Evolutionary conservation across 768 basidiomycete species (phyloP), one percentile per base, ranked within the genome.

Genomic region (Lepiota subincarnata): DNA sequence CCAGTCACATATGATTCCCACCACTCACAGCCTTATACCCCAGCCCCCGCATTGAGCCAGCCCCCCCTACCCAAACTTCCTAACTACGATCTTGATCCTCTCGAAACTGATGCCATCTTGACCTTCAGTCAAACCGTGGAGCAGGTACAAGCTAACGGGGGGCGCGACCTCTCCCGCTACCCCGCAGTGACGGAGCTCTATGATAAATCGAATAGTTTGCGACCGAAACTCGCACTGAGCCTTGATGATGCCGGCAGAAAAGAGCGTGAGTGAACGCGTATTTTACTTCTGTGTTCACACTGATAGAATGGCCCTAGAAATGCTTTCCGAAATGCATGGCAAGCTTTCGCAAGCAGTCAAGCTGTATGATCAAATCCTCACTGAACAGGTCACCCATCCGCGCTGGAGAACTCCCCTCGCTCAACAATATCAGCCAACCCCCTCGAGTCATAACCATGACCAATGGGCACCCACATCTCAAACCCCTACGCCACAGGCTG

Each of bases 51-150:
- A 54, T 31, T 31, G 31, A 31, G 31, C 31, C 60, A 75, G 61
- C 71, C 81, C 63, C 39, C 73, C 12, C 66, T 74, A 8, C 79
- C 85, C 34, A 75, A 81, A 41, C 62, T 89, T 24, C 86, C 91
- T 1, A 84, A 73, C 48, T 87, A 92, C 65, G 95, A 98, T 61
- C 78, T 98, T 5, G 81, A 82, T 8, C 83, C 89, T 0, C 60
- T 87, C 36, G 96, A 98, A 70, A 75, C 84, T 1, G 92, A 96
- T 64, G 85, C 84, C 0, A 89, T 99, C 44, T 67, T 96, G 57
- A 90, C 91, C 0, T 98, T 98, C 69, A 89, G 84, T 58, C 92
- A 97, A 67, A 90, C 90, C 0, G 79, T 98, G 20, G 90, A 92
- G 53, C 87, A 91, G 58, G 84, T 89, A 3, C 83, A 87, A 49